phyloP scores from a whole-genome alignment of 257 asterid species.

The Echium plantagineum region DNA sequence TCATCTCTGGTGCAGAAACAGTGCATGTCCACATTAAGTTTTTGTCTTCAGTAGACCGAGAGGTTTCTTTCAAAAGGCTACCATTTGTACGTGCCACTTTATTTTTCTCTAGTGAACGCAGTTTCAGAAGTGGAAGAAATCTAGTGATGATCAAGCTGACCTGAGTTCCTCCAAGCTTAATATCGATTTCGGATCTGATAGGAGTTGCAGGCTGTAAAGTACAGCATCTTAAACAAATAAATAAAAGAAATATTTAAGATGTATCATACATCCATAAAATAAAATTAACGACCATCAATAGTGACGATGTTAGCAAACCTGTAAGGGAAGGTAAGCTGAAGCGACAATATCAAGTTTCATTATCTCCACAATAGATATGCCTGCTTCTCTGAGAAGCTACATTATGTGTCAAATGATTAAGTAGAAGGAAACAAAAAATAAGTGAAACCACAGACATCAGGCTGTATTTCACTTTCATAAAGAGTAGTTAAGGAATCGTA shows the following conservation, averaged over 20 bases:
- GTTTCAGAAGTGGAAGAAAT: conserved; percentile 66
- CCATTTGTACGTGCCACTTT: conserved; percentile 42
- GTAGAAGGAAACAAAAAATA: neutral
- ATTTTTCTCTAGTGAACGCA: conserved; percentile 46
- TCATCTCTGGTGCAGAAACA: conserved; percentile 91
- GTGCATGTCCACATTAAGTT: conserved; percentile 93
- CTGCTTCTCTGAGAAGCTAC: conserved; percentile 78
- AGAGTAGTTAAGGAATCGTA: conserved; percentile 19
- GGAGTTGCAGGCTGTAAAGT: conserved; percentile 72
- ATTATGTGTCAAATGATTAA: conserved; percentile 8
- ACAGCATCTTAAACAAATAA: conserved; percentile 43
- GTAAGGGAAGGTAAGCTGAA: conserved; percentile 61
- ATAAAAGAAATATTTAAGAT: conserved; percentile 9
- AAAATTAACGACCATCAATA: neutral
- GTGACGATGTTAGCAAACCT: conserved; percentile 29
- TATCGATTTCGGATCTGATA: conserved; percentile 79
- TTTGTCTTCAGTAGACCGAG: conserved; percentile 49
- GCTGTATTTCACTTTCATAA: neutral
- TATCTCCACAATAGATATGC: conserved; percentile 80
- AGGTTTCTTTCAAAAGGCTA: conserved; percentile 38
- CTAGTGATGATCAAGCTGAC: conserved; percentile 67
- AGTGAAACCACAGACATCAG: neutral
- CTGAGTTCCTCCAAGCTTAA: conserved; percentile 96
- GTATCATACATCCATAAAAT: neutral
- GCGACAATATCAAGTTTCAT: conserved; percentile 71